Evolutionary conservation across 1,284 basidiomycete species (phyloP).

Genomic region (Coniferiporia sulphurascens): DNA sequence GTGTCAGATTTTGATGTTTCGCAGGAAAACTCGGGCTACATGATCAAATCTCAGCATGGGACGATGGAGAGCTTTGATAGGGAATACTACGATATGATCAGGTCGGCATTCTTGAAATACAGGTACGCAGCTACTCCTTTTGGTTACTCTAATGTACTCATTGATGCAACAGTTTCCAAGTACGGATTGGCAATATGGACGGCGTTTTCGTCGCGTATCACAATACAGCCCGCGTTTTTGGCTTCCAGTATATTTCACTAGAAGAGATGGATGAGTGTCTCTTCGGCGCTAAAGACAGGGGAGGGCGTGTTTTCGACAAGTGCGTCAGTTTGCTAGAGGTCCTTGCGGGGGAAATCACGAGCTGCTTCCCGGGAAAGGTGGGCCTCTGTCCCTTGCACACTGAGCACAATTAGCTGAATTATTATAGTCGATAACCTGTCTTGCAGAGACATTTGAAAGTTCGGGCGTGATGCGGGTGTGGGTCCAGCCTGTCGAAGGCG

Average conservation of each 20-base stretch:
- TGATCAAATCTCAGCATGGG: constrained; percentile 62
- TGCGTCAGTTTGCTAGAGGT: constrained; percentile 73
- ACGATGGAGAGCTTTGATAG: constrained; percentile 74
- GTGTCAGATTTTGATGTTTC: constrained; percentile 1
- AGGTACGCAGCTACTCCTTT: constrained; percentile 39
- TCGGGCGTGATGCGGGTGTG: constrained; percentile 51
- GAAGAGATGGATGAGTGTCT: constrained; percentile 84
- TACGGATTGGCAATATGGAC: constrained; percentile 95
- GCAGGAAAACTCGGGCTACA: constrained; percentile 73
- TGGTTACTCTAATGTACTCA: not conserved
- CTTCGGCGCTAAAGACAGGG: constrained; percentile 62
- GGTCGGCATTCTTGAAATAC: constrained; percentile 95
- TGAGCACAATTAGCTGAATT: not conserved
- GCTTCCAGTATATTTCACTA: constrained; percentile 91
- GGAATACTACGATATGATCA: constrained; percentile 90
- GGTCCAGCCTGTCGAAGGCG: constrained; percentile 49
- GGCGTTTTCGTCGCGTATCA: constrained; percentile 95
- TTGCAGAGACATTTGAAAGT: constrained; percentile 49
- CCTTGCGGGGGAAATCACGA: constrained; percentile 56
- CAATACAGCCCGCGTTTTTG: constrained; percentile 85
- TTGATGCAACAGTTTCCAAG: constrained; percentile 77
- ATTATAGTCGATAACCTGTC: constrained; percentile 50
- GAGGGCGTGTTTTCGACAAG: constrained; percentile 74
- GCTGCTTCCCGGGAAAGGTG: constrained; percentile 66
- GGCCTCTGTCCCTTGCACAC: constrained; percentile 21